These are phyloP conservation scores for Torulaspora delbrueckii DNA, from an alignment of 805 yeast genomes.

Conservation along the genomic window DNA sequence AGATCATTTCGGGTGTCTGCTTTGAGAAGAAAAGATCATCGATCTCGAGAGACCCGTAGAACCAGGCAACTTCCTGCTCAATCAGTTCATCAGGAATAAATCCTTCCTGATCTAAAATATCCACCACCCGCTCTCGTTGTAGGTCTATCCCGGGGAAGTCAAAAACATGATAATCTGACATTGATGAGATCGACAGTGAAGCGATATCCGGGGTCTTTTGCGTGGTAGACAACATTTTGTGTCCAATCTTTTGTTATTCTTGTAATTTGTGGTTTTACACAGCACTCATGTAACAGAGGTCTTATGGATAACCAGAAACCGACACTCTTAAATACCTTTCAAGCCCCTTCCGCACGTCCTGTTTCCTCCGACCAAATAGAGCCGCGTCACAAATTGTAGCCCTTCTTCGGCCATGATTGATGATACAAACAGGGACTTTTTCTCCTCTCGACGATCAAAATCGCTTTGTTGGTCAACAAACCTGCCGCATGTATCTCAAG, in stretches of 20 bases:
- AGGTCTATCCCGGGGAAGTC: conserved; percentile 75
- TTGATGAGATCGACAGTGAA: conserved; percentile 40
- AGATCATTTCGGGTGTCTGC: conserved; percentile 75
- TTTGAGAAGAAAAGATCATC: conserved; percentile 89
- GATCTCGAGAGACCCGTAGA: conserved; percentile 79
- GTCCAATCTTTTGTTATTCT: neutral
- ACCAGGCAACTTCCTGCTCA: conserved; percentile 85
- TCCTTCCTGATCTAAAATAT: conserved; percentile 73
- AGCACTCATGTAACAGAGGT: neutral
- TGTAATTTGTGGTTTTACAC: neutral
- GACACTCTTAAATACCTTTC: neutral
- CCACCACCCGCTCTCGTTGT: conserved; percentile 79
- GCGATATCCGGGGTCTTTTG: conserved; percentile 36
- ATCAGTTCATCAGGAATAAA: conserved; percentile 84
- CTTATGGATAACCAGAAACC: neutral
- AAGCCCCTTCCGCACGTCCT: neutral
- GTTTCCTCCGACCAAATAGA: neutral
- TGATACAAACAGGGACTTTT: neutral
- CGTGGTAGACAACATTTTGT: conserved; percentile 1
- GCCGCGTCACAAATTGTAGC: neutral
- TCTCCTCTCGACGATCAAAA: neutral
- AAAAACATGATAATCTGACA: conserved; percentile 65
- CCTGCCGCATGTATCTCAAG: neutral
- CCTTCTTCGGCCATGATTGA: neutral
- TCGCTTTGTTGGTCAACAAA: neutral